Evolutionary conservation across 2,329 filamentous ascomycete genomes (phyloP).

Genomic region (Podosphaera xanthii): DNA sequence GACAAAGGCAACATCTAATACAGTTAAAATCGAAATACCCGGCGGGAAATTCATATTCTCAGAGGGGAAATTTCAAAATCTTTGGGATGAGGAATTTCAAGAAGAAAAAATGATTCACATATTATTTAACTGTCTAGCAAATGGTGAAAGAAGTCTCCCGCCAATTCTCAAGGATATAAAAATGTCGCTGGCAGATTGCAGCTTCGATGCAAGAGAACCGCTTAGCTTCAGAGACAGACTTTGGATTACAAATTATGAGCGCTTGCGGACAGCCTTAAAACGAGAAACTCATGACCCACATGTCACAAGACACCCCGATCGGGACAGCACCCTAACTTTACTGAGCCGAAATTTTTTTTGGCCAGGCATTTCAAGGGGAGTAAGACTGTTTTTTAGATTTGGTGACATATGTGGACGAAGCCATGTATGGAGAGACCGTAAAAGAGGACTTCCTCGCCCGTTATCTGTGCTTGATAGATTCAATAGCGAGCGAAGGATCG

Average conservation of each 20-base stretch:
- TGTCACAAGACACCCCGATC: background rate
- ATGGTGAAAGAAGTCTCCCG: background rate
- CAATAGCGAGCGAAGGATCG: too few species aligned
- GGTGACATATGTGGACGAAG: background rate
- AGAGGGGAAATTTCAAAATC: background rate
- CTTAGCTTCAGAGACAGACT: too few species aligned
- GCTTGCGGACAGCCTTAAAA: too few species aligned
- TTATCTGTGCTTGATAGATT: background rate
- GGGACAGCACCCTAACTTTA: background rate
- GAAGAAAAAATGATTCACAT: background rate
- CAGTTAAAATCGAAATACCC: background rate
- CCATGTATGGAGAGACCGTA: background rate
- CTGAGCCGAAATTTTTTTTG: background rate
- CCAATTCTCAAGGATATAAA: background rate
- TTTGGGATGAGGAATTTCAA: background rate
- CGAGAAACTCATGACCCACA: too few species aligned
- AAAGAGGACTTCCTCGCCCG: background rate
- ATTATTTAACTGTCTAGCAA: background rate
- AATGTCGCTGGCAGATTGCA: background rate
- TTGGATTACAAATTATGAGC: too few species aligned
- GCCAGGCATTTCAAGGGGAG: background rate
- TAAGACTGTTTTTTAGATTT: background rate
- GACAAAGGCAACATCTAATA: background rate
- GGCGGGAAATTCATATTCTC: background rate
- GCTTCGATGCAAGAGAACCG: background rate